These are phyloP conservation scores for Xylaria sp. DNA, from an alignment of 2,329 filamentous ascomycete species.

Conservation along the genomic window DNA sequence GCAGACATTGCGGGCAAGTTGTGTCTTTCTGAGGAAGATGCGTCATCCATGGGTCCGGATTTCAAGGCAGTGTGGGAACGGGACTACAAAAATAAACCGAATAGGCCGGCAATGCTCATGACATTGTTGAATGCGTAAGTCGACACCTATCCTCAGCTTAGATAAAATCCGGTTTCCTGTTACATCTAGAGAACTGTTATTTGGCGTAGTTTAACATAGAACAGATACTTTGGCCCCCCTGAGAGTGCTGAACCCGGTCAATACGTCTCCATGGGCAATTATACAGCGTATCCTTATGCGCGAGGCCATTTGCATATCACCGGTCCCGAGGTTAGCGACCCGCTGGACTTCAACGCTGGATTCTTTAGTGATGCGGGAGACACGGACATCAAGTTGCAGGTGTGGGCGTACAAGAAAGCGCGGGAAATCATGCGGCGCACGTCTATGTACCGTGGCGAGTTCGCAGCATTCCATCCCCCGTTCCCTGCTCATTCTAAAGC, in stretches of 20 bases:
- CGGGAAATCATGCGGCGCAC: conserved; percentile 69
- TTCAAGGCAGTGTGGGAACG: conserved; percentile 62
- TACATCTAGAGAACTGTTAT: background rate
- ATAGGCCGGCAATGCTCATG: conserved; percentile 57
- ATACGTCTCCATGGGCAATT: conserved; percentile 62
- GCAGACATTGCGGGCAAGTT: conserved; percentile 62
- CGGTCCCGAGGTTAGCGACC: conserved; percentile 51
- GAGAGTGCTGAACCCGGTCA: conserved; percentile 48
- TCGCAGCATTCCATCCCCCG: conserved; percentile 54
- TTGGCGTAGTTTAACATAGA: background rate
- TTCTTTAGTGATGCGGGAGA: conserved; percentile 61
- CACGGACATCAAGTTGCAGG: conserved; percentile 66
- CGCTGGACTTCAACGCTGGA: conserved; percentile 66
- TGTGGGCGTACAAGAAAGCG: conserved; percentile 73
- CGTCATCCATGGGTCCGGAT: conserved; percentile 59
- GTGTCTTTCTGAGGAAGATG: conserved; percentile 60
- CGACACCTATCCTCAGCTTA: background rate
- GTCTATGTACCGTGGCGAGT: conserved; percentile 60
- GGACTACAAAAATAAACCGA: conserved; percentile 55
- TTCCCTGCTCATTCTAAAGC: conserved; percentile 57
- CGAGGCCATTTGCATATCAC: conserved; percentile 70
- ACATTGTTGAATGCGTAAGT: conserved; percentile 52
- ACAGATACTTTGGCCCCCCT: conserved; percentile 21
- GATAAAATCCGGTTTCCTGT: background rate
- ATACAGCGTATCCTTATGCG: conserved; percentile 68